Evolutionary conservation across 768 basidiomycete genomes (phyloP).

Genomic region (Boletus bicolor): DNA sequence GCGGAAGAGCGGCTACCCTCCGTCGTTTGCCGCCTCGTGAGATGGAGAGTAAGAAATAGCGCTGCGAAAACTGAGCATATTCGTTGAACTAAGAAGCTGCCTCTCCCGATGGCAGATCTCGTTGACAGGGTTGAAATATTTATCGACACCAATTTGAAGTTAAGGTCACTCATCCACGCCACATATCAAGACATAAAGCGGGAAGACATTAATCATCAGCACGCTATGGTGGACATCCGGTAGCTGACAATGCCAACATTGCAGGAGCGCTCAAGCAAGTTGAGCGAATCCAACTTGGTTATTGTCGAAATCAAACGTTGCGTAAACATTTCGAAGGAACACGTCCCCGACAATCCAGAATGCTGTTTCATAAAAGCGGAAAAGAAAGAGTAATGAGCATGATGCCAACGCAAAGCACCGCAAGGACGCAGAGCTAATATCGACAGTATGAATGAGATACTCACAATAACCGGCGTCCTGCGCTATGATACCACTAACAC

Average conservation of each 20-base stretch:
- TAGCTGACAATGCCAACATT: background rate
- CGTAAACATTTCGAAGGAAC: constrained; percentile 44
- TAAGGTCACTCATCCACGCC: too few species aligned
- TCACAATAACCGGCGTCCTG: background rate
- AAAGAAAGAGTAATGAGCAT: background rate
- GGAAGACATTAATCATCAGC: background rate
- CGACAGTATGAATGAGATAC: background rate
- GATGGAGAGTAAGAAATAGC: too few species aligned
- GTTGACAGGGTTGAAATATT: too few species aligned
- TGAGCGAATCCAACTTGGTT: constrained; percentile 36
- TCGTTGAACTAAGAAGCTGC: too few species aligned
- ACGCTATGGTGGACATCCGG: background rate
- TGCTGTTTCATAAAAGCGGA: background rate
- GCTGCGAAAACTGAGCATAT: too few species aligned
- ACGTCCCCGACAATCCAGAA: constrained; percentile 22
- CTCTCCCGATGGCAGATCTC: too few species aligned
- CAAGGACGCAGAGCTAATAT: background rate
- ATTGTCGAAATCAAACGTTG: constrained; percentile 37
- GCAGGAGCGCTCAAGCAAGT: constrained; percentile 1
- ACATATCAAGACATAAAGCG: background rate
- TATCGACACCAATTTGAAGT: too few species aligned
- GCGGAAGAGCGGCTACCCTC: too few species aligned
- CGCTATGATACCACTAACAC: constrained; percentile 31
- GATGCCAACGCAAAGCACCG: background rate
- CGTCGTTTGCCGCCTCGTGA: too few species aligned